Evolutionary conservation across 2,329 filamentous ascomycete species (phyloP).

Genomic region (Didymella sp.): DNA sequence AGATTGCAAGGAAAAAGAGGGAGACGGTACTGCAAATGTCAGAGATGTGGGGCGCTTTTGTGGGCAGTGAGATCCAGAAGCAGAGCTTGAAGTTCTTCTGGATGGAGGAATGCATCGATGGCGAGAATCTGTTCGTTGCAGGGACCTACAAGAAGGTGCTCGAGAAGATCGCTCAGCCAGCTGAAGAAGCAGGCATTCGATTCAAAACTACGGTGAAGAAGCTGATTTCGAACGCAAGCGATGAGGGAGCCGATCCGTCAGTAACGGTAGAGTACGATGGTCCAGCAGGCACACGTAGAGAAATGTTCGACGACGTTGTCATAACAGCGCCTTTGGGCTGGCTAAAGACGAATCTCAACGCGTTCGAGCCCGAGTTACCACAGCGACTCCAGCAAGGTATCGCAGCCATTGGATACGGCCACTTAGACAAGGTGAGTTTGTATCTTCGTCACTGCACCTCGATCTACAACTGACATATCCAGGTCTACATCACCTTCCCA

Average conservation of each 20-base stretch:
- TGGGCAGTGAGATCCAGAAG: slow-evolving; percentile 67
- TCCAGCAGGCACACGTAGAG: slow-evolving; percentile 47
- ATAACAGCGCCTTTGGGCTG: slow-evolving; percentile 72
- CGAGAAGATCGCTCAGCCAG: slow-evolving; percentile 65
- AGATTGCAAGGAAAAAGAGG: slow-evolving; percentile 56
- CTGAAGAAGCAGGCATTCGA: slow-evolving; percentile 62
- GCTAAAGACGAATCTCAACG: slow-evolving; percentile 45
- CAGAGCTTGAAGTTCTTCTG: slow-evolving; percentile 80
- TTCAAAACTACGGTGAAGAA: slow-evolving; percentile 57
- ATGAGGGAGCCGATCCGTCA: slow-evolving; percentile 24
- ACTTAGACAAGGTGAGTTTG: slow-evolving; percentile 68
- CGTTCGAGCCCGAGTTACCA: slow-evolving; percentile 69
- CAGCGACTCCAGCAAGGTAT: slow-evolving; percentile 66
- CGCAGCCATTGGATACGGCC: slow-evolving; percentile 70
- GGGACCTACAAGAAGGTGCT: slow-evolving; percentile 67
- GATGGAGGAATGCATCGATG: slow-evolving; percentile 79
- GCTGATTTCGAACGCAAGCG: slow-evolving; percentile 38
- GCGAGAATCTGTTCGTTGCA: slow-evolving; percentile 69
- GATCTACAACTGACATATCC: slow-evolving; percentile 7
- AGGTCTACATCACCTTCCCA: slow-evolving; percentile 68
- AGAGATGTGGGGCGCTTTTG: slow-evolving; percentile 74
- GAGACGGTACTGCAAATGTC: slow-evolving; percentile 61
- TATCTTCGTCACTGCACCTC: slow-evolving; percentile 28
- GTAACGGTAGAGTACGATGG: slow-evolving; percentile 53
- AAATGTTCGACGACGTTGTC: slow-evolving; percentile 72